phyloP scores from a whole-genome alignment of 768 basidiomycete genomes.

The Obba rivulosa region DNA sequence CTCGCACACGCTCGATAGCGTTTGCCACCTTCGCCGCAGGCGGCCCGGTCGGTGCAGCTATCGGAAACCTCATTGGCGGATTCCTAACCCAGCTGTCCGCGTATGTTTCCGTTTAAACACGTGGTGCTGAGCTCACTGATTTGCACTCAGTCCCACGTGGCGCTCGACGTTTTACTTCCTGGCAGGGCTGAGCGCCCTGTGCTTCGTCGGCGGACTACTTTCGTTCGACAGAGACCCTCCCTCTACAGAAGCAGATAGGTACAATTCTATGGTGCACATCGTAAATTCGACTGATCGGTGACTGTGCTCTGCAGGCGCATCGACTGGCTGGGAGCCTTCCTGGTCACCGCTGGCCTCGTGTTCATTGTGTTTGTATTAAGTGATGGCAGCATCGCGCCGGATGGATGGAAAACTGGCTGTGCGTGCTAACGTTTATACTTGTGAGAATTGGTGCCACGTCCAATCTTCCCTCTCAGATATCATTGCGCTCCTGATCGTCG shows the following conservation, averaged over 20 bases:
- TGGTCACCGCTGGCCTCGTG: constrained; percentile 62
- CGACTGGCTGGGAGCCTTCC: constrained; percentile 72
- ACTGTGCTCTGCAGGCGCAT: constrained; percentile 32
- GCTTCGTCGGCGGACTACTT: constrained; percentile 47
- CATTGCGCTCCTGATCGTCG: constrained; percentile 60
- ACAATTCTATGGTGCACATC: neutral
- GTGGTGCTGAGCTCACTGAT: too few species aligned
- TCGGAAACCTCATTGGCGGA: constrained; percentile 69
- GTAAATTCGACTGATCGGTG: too few species aligned
- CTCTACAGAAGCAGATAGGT: constrained; percentile 23
- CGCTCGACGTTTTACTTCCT: constrained; percentile 59
- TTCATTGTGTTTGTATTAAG: constrained; percentile 71
- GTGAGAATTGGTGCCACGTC: constrained; percentile 3
- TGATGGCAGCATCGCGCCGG: constrained; percentile 51
- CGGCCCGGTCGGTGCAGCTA: constrained; percentile 71
- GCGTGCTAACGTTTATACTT: constrained; percentile 17
- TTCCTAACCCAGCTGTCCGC: constrained; percentile 50
- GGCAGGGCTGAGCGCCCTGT: constrained; percentile 49
- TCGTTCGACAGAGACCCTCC: constrained; percentile 55
- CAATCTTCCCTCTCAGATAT: constrained; percentile 46
- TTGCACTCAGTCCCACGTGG: constrained; percentile 55
- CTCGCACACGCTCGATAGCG: constrained; percentile 62
- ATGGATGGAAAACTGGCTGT: constrained; percentile 61
- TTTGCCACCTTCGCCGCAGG: constrained; percentile 85
- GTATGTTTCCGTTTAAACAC: constrained; percentile 14